Evolutionary conservation across 805 yeast species (phyloP).

Genomic region (Lachancea nothofagi): DNA sequence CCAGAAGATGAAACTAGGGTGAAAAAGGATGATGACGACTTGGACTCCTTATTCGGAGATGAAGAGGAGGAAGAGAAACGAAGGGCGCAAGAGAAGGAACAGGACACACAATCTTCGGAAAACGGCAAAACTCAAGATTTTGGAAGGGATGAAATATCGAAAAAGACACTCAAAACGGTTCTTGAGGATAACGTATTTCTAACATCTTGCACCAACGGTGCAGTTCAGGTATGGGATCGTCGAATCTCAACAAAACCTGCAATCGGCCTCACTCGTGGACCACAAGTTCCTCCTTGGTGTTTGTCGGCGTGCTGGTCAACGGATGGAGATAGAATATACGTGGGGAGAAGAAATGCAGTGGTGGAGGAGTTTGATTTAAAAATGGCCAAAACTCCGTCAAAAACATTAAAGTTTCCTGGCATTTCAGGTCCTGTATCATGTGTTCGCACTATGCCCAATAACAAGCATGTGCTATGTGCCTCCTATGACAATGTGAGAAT

Average conservation of each 20-base stretch:
- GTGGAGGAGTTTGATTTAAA: slow-evolving; percentile 71
- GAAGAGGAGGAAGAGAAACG: slow-evolving; percentile 41
- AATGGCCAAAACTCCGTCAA: slow-evolving; percentile 51
- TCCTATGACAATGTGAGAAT: slow-evolving; percentile 85
- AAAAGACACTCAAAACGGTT: slow-evolving; percentile 21
- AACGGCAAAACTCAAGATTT: slow-evolving; percentile 7
- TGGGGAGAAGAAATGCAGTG: slow-evolving; percentile 83
- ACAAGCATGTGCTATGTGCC: slow-evolving; percentile 75
- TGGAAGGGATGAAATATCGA: slow-evolving; percentile 22
- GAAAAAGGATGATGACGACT: slow-evolving; percentile 36
- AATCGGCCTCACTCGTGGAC: slow-evolving; percentile 48
- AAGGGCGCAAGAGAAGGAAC: slow-evolving; percentile 10
- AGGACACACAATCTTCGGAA: slow-evolving; percentile 1
- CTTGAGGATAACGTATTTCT: slow-evolving; percentile 53
- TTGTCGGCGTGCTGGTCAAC: slow-evolving; percentile 83
- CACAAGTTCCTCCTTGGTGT: slow-evolving; percentile 89
- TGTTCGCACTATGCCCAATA: slow-evolving; percentile 74
- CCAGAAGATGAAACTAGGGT: slow-evolving; percentile 30
- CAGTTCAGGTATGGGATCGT: slow-evolving; percentile 75
- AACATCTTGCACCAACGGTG: slow-evolving; percentile 80
- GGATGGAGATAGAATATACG: slow-evolving; percentile 72
- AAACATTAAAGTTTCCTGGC: slow-evolving; percentile 66
- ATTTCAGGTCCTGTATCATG: slow-evolving; percentile 89
- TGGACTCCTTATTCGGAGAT: slow-evolving; percentile 56
- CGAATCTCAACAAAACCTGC: slow-evolving; percentile 40